Conservation (phyloP, 257 asterid genomes). For the Anisodus tanguticus region DNA sequence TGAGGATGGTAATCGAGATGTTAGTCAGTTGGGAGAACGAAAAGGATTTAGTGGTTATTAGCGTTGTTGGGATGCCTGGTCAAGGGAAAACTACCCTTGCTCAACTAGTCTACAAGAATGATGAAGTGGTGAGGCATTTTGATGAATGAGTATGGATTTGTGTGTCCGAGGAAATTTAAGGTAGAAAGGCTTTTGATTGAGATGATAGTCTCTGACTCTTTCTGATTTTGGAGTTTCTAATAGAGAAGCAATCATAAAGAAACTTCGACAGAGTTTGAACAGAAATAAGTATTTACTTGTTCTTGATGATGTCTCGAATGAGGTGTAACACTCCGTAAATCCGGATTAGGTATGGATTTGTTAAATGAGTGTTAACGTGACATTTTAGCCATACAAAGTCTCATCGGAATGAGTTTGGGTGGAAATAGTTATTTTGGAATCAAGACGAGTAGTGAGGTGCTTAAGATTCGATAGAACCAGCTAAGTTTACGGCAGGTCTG, state of each 20-base stretch:
- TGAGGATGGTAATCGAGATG: constrained; percentile 22
- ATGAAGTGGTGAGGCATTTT: constrained; percentile 6
- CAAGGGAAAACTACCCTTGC: constrained; percentile 30
- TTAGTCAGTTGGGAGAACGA: constrained; percentile 18
- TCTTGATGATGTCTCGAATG: constrained; percentile 31
- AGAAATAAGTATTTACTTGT: constrained; percentile 28
- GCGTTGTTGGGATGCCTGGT: constrained; percentile 33
- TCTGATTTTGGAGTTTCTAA: background rate
- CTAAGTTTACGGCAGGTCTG: no score
- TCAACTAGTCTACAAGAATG: constrained; percentile 31
- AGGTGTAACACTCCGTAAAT: background rate
- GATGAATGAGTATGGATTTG: constrained; percentile 23
- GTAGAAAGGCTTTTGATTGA: constrained; percentile 15
- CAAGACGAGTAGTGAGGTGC: no score
- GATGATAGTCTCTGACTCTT: background rate
- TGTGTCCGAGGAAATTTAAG: constrained; percentile 11
- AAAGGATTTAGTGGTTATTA: constrained; percentile 21
- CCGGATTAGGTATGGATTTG: no score
- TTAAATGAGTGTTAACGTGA: no score
- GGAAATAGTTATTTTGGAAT: no score
- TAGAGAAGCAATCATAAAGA: background rate
- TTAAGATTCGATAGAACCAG: no score
- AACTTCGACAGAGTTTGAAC: background rate
- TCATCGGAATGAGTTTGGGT: no score
- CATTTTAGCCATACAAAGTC: no score